Conservation (phyloP, 352 stramenopile genomes). For the Pythium plurisporium region DNA sequence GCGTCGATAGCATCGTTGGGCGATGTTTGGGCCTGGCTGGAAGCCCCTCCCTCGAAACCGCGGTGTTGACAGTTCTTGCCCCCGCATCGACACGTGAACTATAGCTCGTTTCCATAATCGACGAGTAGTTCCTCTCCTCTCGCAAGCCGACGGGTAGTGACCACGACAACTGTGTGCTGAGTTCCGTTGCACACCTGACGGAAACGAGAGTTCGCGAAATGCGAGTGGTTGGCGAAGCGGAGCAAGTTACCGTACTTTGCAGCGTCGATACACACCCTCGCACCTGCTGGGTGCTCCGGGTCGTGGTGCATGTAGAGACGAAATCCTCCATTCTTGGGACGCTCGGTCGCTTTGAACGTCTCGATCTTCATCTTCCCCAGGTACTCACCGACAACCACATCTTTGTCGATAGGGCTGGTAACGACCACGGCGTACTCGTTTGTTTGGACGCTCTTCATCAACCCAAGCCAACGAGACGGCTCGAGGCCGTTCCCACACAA, state of each 20-base stretch:
- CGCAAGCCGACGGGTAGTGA: neutral
- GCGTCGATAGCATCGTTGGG: neutral
- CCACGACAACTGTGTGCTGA: neutral
- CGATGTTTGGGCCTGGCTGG: neutral
- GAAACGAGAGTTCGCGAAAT: neutral
- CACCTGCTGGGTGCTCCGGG: neutral
- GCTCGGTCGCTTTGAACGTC: neutral
- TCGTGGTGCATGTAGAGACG: neutral
- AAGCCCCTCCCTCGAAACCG: too few species aligned
- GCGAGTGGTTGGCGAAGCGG: neutral
- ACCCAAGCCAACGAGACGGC: neutral
- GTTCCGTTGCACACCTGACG: neutral
- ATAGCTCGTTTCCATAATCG: neutral
- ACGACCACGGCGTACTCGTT: neutral
- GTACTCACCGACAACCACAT: neutral
- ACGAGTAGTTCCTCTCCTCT: neutral
- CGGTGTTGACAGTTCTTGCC: neutral
- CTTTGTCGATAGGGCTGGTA: neutral
- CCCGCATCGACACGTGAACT: neutral
- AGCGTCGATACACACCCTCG: neutral
- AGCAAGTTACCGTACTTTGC: neutral
- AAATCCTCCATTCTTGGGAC: neutral
- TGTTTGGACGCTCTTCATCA: neutral
- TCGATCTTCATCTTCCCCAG: neutral
- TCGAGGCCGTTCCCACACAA: neutral